phyloP scores from a whole-genome alignment of 2,329 filamentous ascomycete species.

The Acrodontium crateriforme region DNA sequence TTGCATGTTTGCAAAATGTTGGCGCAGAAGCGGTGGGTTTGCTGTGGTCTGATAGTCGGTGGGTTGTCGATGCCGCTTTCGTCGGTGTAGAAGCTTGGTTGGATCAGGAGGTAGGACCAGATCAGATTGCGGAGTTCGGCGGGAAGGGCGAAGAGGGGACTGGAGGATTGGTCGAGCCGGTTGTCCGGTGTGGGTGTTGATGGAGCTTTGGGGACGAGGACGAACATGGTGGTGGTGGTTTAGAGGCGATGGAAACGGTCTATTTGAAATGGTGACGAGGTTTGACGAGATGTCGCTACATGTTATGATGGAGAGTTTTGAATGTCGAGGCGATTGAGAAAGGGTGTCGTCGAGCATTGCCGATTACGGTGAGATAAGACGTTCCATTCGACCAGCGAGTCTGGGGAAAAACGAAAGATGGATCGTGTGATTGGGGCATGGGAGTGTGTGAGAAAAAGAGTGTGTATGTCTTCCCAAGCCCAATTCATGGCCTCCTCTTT shows the following conservation, averaged over 20 bases:
- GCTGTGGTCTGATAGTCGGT: slow-evolving; percentile 7
- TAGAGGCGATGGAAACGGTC: neutral
- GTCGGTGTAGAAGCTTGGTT: neutral
- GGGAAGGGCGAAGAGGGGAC: slow-evolving; percentile 12
- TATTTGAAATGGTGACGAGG: neutral
- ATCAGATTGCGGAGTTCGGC: slow-evolving; percentile 14
- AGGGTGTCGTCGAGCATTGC: no score
- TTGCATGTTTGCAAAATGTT: slow-evolving; percentile 29
- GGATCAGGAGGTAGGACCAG: slow-evolving; percentile 11
- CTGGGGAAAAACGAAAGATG: no score
- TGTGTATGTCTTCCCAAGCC: no score
- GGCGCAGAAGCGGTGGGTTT: slow-evolving; percentile 27
- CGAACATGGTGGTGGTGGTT: neutral
- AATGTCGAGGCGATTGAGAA: no score
- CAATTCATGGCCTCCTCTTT: no score
- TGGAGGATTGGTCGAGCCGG: neutral
- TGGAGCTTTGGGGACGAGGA: neutral
- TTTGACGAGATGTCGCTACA: no score
- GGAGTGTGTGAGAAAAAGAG: no score
- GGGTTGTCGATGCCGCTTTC: no score
- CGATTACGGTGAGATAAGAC: no score
- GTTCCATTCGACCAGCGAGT: no score
- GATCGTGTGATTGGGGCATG: no score
- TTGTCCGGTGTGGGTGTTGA: neutral
- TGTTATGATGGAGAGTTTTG: no score